Evolutionary conservation across 805 yeast species (phyloP).

Genomic region (Ogataea chonburiensis): DNA sequence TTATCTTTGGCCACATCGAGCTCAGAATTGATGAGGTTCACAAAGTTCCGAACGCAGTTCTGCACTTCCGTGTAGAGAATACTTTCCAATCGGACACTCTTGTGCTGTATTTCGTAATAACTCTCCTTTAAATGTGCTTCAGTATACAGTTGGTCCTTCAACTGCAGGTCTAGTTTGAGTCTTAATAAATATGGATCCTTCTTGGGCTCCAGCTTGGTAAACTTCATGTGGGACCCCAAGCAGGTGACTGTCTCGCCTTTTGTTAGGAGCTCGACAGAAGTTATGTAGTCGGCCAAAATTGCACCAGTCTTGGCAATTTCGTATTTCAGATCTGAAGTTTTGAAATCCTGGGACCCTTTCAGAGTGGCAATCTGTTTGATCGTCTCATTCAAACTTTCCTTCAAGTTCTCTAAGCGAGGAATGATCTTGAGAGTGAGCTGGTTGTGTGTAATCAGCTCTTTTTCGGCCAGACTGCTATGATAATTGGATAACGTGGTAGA

Average conservation of each 20-base stretch:
- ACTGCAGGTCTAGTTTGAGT: constrained; percentile 60
- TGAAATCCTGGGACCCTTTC: constrained; percentile 53
- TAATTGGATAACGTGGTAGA: constrained; percentile 33
- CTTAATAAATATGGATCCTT: constrained; percentile 65
- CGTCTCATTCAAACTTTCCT: constrained; percentile 51
- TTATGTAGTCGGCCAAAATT: constrained; percentile 45
- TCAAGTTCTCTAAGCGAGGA: constrained; percentile 55
- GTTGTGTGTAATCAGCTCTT: constrained; percentile 50
- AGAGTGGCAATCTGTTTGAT: constrained; percentile 54
- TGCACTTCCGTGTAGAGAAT: constrained; percentile 64
- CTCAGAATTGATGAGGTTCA: constrained; percentile 51
- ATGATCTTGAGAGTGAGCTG: constrained; percentile 48
- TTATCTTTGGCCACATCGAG: constrained; percentile 45
- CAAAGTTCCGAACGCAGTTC: constrained; percentile 50
- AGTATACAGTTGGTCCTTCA: constrained; percentile 60
- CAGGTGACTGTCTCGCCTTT: constrained; percentile 36
- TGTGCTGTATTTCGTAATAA: constrained; percentile 58
- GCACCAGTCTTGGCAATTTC: constrained; percentile 67
- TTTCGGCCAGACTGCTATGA: constrained; percentile 37
- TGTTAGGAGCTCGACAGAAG: constrained; percentile 42
- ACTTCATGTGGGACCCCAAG: constrained; percentile 30
- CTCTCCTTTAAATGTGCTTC: constrained; percentile 68
- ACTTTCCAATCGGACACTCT: constrained; percentile 64
- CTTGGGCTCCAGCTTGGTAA: constrained; percentile 27
- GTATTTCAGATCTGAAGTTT: constrained; percentile 50